Conservation (phyloP, 2,329 filamentous ascomycete species). For the Leptosphaerulina australis region DNA sequence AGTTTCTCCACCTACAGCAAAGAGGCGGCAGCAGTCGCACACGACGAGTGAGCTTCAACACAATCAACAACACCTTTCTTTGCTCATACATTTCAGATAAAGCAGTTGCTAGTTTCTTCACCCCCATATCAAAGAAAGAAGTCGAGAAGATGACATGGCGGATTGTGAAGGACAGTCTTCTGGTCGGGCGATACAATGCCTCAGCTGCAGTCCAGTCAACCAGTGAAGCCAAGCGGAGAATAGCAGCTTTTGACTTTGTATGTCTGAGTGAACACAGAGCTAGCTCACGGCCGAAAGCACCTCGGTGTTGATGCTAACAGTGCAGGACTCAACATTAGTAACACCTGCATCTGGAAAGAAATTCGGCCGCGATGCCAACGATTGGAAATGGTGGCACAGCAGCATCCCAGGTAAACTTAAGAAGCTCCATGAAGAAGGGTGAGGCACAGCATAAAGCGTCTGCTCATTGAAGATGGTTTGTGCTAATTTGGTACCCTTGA, state of each 20-base stretch:
- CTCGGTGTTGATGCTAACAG: slow-evolving; percentile 17
- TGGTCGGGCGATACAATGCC: slow-evolving; percentile 74
- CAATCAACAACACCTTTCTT: not conserved
- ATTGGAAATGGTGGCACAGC: slow-evolving; percentile 95
- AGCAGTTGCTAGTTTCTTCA: slow-evolving; percentile 85
- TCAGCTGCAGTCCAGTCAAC: slow-evolving; percentile 20
- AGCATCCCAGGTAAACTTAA: slow-evolving; percentile 71
- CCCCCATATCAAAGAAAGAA: slow-evolving; percentile 80
- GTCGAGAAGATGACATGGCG: slow-evolving; percentile 76
- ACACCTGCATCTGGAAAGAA: slow-evolving; percentile 78
- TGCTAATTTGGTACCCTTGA: slow-evolving; percentile 13
- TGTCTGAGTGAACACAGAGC: slow-evolving; percentile 2
- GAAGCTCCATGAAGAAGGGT: slow-evolving; percentile 74
- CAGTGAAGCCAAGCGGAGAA: slow-evolving; percentile 30
- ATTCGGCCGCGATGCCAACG: slow-evolving; percentile 70
- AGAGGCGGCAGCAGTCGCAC: slow-evolving; percentile 60
- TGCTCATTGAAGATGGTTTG: not conserved
- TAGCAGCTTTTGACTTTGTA: slow-evolving; percentile 51
- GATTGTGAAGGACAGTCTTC: slow-evolving; percentile 68
- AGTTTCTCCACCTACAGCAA: slow-evolving; percentile 64
- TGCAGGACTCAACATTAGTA: slow-evolving; percentile 86
- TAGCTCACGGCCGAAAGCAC: not conserved
- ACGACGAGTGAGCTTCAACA: slow-evolving; percentile 57
- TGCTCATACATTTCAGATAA: slow-evolving; percentile 58
- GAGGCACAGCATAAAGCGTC: slow-evolving; percentile 22